These are phyloP conservation scores for Mycena alexandri DNA, from an alignment of 768 basidiomycete genomes.

Conservation along the genomic window DNA sequence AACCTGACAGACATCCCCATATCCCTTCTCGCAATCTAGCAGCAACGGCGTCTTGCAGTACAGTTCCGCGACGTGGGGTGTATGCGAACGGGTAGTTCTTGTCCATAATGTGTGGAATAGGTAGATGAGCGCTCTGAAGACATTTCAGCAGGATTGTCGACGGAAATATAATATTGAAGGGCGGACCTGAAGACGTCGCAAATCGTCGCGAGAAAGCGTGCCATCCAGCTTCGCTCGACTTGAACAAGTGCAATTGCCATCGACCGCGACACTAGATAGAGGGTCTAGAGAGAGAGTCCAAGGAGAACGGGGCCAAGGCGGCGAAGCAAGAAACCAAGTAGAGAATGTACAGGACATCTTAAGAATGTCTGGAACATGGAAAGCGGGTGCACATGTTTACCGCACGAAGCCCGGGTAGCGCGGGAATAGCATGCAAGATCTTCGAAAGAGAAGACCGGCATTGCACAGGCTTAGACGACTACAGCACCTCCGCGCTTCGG, in stretches of 20 bases:
- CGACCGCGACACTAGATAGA: too few species aligned
- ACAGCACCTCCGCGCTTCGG: too few species aligned
- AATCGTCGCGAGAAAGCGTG: neutral
- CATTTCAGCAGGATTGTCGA: neutral
- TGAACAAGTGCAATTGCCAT: conserved; percentile 12
- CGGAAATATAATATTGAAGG: neutral
- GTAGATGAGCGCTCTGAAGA: neutral
- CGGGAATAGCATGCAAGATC: too few species aligned
- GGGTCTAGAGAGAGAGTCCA: too few species aligned
- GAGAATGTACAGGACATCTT: too few species aligned
- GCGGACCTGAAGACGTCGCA: conserved; percentile 1
- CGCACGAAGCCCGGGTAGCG: too few species aligned
- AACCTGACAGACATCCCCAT: conserved; percentile 22
- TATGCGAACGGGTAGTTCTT: neutral
- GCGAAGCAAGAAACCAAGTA: too few species aligned
- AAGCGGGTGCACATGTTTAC: too few species aligned
- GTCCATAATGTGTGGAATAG: neutral
- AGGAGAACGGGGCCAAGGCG: too few species aligned
- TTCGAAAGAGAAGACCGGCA: too few species aligned
- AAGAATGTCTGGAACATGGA: too few species aligned
- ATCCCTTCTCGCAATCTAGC: conserved; percentile 27
- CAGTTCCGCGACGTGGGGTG: neutral
- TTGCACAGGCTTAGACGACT: too few species aligned
- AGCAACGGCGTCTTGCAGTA: neutral
- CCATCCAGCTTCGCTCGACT: neutral